phyloP scores from a whole-genome alignment of 371 early-diverging fungal genomes.

The Neoconidiobolus thromboides region DNA sequence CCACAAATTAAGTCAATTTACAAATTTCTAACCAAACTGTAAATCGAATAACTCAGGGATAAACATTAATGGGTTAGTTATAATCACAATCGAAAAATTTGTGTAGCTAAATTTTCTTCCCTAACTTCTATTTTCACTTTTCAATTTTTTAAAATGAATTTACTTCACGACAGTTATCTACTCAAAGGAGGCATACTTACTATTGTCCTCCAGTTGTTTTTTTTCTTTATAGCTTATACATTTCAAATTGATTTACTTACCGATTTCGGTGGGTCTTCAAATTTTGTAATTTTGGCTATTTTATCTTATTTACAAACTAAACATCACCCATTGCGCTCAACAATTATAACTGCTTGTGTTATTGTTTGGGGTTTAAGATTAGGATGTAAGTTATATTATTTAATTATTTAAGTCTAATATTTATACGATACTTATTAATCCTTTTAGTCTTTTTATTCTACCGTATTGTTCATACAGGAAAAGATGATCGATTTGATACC shows the following conservation, averaged over 20 bases:
- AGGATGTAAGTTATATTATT: too few species aligned
- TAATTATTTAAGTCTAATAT: too few species aligned
- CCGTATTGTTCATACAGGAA: conserved; percentile 7
- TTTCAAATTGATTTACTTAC: conserved; percentile 9
- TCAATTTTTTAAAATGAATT: too few species aligned
- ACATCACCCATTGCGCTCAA: conserved; percentile 5
- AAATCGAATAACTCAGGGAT: too few species aligned
- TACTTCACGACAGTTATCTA: too few species aligned
- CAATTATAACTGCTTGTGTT: not conserved
- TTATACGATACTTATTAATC: conserved; percentile 6
- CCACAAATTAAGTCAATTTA: too few species aligned
- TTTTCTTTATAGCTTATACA: conserved; percentile 7
- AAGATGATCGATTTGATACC: conserved; percentile 8
- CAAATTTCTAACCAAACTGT: too few species aligned
- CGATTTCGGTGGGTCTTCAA: conserved; percentile 8
- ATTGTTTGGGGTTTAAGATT: conserved; percentile 7
- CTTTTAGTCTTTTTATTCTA: conserved; percentile 8
- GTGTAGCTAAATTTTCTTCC: too few species aligned
- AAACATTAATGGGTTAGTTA: too few species aligned
- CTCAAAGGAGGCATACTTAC: too few species aligned
- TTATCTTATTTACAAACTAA: conserved; percentile 1
- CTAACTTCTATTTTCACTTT: too few species aligned
- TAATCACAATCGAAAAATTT: too few species aligned
- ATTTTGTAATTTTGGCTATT: conserved; percentile 6
- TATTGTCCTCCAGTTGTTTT: conserved; percentile 8